A percentile compares a stretch with the other conserved stretches of the same genome.
Evolutionary conservation across 2,329 filamentous ascomycete genomes (phyloP).

Genomic region (Clonostachys sp.): DNA sequence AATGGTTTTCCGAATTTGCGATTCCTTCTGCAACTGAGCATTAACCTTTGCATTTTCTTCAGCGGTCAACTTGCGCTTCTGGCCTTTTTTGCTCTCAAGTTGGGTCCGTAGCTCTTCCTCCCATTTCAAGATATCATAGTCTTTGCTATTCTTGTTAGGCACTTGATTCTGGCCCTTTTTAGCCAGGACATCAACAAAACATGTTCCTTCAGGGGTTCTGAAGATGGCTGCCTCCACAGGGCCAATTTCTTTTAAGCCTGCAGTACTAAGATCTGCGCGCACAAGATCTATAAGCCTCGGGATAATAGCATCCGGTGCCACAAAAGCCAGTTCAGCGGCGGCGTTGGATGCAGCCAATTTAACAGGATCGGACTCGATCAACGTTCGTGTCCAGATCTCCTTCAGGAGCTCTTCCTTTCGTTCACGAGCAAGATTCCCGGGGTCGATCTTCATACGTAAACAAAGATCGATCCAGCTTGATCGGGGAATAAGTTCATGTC

Average conservation of each 20-base stretch:
- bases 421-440: slow-evolving; percentile 68
- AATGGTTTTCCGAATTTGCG: slow-evolving; percentile 71
- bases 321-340: slow-evolving; percentile 87
- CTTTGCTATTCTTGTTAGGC: slow-evolving; percentile 86
- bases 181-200: slow-evolving; percentile 85
- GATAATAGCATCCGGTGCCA: slow-evolving; percentile 79
- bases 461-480: slow-evolving; percentile 88
- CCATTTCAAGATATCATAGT: slow-evolving; percentile 96
- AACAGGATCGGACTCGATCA: slow-evolving; percentile 35
- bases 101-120: slow-evolving; percentile 87
- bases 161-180: slow-evolving; percentile 68
- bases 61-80: slow-evolving; percentile 82
- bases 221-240: slow-evolving; percentile 91
- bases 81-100: slow-evolving; percentile 87
- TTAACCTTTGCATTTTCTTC: slow-evolving; percentile 91
- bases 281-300: slow-evolving; percentile 73
- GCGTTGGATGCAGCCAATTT: slow-evolving; percentile 75
- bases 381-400: slow-evolving; percentile 54
- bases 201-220: slow-evolving; percentile 80
- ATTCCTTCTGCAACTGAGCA: slow-evolving; percentile 83
- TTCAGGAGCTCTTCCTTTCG: slow-evolving; percentile 61
- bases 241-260: slow-evolving; percentile 67
- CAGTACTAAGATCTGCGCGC: slow-evolving; percentile 64
- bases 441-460: slow-evolving; percentile 75
- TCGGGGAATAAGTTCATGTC: slow-evolving; percentile 70